phyloP scores from a whole-genome alignment of 768 basidiomycete genomes.

The Lentinula boryana region DNA sequence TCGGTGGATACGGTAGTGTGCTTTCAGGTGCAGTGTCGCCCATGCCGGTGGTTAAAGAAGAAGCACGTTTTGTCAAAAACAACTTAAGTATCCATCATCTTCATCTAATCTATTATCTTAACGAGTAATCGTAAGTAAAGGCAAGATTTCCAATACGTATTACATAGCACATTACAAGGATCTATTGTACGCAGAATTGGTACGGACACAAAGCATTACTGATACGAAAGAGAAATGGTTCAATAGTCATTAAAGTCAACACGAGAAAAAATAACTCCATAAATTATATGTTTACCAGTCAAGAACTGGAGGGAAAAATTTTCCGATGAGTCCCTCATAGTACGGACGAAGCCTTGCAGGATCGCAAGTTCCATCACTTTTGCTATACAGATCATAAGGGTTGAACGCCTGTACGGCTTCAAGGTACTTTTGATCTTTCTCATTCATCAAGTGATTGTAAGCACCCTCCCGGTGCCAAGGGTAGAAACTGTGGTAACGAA shows the following conservation, averaged over 20 bases:
- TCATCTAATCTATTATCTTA: too few species aligned
- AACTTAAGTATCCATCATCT: too few species aligned
- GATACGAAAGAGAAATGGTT: neutral
- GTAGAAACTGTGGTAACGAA: conserved; percentile 93
- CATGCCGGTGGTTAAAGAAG: conserved; percentile 9
- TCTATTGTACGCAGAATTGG: neutral
- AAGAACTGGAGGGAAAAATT: conserved; percentile 77
- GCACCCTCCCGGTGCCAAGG: conserved; percentile 84
- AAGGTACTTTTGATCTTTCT: conserved; percentile 57
- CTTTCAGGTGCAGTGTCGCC: conserved; percentile 42
- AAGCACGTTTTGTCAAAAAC: neutral
- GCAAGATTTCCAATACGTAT: too few species aligned
- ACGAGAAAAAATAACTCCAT: too few species aligned
- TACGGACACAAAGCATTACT: neutral
- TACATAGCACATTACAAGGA: neutral
- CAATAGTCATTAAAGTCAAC: neutral
- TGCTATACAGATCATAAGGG: conserved; percentile 93
- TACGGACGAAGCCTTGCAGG: conserved; percentile 69
- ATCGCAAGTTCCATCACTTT: conserved; percentile 66
- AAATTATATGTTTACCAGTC: conserved; percentile 57
- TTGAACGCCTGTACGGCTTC: conserved; percentile 84
- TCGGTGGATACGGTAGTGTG: conserved; percentile 74
- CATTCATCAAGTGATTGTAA: conserved; percentile 73
- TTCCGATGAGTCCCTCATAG: conserved; percentile 75
- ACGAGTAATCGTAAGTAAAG: too few species aligned